These are phyloP conservation scores for Xanthoconium stramineum DNA, from an alignment of 768 basidiomycete genomes.

Conservation along the genomic window DNA sequence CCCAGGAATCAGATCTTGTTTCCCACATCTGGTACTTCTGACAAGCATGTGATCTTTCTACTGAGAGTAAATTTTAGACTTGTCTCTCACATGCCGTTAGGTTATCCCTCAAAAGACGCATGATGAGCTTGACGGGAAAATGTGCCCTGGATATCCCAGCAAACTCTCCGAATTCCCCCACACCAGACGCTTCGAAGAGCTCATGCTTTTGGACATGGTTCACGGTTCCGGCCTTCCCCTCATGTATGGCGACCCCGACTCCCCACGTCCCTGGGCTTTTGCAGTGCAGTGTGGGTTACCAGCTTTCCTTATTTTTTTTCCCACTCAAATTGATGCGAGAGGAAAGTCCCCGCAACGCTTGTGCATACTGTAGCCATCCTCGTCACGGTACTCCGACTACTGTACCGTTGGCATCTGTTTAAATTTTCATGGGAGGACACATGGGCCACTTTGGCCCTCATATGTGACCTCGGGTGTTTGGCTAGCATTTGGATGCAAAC, in stretches of 20 bases:
- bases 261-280: conserved; percentile 2
- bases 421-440: conserved; percentile 28
- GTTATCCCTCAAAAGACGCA: background rate
- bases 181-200: background rate
- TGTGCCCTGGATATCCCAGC: background rate
- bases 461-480: conserved; percentile 20
- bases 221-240: background rate
- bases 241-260: background rate
- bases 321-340: background rate
- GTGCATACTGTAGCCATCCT: conserved; percentile 18
- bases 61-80: background rate
- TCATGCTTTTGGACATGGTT: background rate
- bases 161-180: background rate
- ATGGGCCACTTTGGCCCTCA: conserved; percentile 25
- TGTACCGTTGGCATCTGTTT: conserved; percentile 19
- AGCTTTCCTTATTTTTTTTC: background rate
- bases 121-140: background rate
- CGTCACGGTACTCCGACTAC: conserved; percentile 17
- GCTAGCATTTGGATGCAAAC: conserved; percentile 18
- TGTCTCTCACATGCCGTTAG: background rate
- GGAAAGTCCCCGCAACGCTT: conserved; percentile 16
- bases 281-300: conserved; percentile 13
- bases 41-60: background rate
- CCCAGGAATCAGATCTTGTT: background rate
- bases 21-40: background rate